Evolutionary conservation across 148 eudicot species (phyloP), one percentile per base, ranked within the genome.

Genomic region (Vaccinium macrocarpon): DNA sequence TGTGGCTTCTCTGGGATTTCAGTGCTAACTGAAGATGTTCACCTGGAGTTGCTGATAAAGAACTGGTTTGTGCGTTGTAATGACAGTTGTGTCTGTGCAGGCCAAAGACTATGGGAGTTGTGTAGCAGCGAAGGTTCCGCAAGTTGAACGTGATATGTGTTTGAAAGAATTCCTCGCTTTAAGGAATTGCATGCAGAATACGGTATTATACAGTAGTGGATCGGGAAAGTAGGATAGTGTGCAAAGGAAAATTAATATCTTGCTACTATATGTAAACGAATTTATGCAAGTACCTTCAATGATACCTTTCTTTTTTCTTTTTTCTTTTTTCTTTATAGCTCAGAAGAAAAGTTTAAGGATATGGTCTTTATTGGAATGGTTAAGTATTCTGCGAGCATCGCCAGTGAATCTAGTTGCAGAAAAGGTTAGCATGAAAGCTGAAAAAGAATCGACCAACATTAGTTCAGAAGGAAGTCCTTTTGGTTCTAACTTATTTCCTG

Each of bases 61-160:
- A 49, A 21, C 52, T 62, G 56, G 72, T 52, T 76, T 46, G 8
- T 29, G n/a, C 27, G 19, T 64, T 23, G 21, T 61, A 79, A 75
- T 80, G 75, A 48, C 55, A 79, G 15, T 49, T 82, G 4, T 79
- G 6, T 86, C 56, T 87, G 57, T 92, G 77, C 92, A 97, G 99
- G 97, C 98, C 51, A 95, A 91, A 89, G 91, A 87, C 48, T 97
- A 97, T 77, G 98, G 99, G 75, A 88, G 92, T 86, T 97, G 99
- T 90, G 95, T 97, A 85, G 94, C 98, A 23, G 85, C 90, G 61
- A 95, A 92, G 90, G 88, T 97, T 90, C 99, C 99, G 77, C 95
- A 93, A 87, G 91, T 97, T 84, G 98, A 97, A 82, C 92, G 86
- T 86, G 97, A 95, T 85, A 95, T 97, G 97, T 95, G 99, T 79